phyloP scores from a whole-genome alignment of 2,329 filamentous ascomycete genomes.

The Venturia aucupariae region DNA sequence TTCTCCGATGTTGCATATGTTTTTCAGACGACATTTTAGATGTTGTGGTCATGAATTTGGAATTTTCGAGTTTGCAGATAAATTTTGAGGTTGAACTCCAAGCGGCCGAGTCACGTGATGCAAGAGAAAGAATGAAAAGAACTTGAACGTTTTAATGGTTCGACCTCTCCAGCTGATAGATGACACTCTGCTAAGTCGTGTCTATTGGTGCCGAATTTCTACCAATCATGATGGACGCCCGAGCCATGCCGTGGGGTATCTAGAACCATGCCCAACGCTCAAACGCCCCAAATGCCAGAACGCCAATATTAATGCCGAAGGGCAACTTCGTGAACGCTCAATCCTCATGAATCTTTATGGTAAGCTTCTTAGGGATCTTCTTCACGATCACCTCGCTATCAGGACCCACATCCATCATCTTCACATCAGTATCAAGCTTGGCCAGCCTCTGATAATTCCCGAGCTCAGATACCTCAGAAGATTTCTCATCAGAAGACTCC shows the following conservation, averaged over 20 bases:
- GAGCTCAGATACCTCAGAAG: constrained; percentile 18
- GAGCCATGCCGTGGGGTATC: not conserved
- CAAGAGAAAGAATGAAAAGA: not conserved
- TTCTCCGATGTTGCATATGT: constrained; percentile 59
- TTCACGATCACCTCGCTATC: not conserved
- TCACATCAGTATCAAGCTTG: not conserved
- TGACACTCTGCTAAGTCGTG: too few relatives aligned
- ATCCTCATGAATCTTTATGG: not conserved
- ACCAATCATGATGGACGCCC: not conserved
- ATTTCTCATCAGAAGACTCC: constrained; percentile 49
- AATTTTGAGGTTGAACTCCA: not conserved
- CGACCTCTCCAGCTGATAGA: not conserved
- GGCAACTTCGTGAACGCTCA: not conserved
- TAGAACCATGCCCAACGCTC: not conserved
- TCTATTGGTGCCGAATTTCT: not conserved
- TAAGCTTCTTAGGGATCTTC: not conserved
- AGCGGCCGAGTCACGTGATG: not conserved
- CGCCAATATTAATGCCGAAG: not conserved
- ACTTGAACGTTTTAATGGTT: not conserved
- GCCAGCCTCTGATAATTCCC: not conserved
- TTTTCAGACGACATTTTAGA: constrained; percentile 5
- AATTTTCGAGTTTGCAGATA: not conserved
- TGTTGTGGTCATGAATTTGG: not conserved
- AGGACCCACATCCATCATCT: not conserved
- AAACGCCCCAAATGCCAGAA: not conserved